Evolutionary conservation across 2,329 filamentous ascomycete species (phyloP).

Genomic region (Cladosporium colombiae): DNA sequence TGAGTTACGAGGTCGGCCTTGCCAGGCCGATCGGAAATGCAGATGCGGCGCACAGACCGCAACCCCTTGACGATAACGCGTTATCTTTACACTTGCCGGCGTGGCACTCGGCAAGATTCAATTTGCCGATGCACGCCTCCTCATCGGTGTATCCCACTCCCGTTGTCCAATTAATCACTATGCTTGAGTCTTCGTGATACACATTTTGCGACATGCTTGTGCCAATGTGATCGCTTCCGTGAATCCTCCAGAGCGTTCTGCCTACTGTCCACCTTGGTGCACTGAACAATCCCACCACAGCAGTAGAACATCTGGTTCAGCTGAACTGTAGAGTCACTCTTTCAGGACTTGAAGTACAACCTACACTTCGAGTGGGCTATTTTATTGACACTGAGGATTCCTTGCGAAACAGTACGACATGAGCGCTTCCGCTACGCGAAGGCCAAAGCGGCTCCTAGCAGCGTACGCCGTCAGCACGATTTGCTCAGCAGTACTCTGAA

Average conservation of each 20-base stretch:
- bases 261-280: not conserved
- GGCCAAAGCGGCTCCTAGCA: constrained; percentile 18
- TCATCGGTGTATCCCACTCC: not conserved
- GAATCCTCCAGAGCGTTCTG: not conserved
- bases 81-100: not conserved
- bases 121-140: not conserved
- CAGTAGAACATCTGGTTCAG: not conserved
- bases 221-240: not conserved
- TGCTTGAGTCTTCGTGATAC: not conserved
- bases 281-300: not conserved
- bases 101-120: not conserved
- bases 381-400: not conserved
- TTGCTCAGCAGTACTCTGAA: not conserved
- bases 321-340: not conserved
- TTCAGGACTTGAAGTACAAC: not conserved
- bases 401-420: not conserved
- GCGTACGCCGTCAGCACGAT: not conserved
- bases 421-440: constrained; percentile 9
- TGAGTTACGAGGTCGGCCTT: not conserved
- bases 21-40: not conserved
- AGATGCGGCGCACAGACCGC: not conserved
- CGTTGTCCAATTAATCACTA: not conserved
- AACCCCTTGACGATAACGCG: not conserved
- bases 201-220: not conserved
- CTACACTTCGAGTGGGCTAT: not conserved